These are phyloP conservation scores for Craterostigma plantagineum DNA, from an alignment of 257 asterid species.

Conservation along the genomic window DNA sequence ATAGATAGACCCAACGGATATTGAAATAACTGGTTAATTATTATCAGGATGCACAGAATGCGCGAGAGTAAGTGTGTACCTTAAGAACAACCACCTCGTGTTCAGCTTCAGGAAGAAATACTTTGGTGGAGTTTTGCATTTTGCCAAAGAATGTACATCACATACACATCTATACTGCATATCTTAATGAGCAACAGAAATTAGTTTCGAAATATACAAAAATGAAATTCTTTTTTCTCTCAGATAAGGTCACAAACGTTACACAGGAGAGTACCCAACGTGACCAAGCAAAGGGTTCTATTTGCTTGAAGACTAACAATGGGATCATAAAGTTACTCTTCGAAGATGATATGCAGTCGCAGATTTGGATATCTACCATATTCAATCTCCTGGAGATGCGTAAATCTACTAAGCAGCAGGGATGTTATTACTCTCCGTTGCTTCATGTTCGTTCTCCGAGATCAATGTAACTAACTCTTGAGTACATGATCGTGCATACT, in stretches of 20 bases:
- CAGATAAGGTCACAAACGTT: conserved; percentile 42
- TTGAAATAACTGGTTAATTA: conserved; percentile 6
- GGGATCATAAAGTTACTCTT: conserved; percentile 37
- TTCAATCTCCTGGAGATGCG: conserved; percentile 24
- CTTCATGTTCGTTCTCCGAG: too few relatives aligned
- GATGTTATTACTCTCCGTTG: too few relatives aligned
- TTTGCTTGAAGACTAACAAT: conserved; percentile 27
- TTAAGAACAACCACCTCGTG: conserved; percentile 26
- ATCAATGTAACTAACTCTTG: too few relatives aligned
- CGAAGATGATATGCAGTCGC: conserved; percentile 33
- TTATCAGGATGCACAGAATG: conserved; percentile 31
- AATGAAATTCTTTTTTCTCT: neutral
- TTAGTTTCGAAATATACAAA: too few relatives aligned
- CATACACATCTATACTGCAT: neutral
- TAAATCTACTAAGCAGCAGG: too few relatives aligned
- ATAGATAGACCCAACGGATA: neutral
- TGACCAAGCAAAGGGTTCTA: conserved; percentile 16
- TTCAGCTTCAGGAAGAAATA: conserved; percentile 34
- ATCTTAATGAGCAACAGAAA: too few relatives aligned
- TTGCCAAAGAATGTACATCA: conserved; percentile 35
- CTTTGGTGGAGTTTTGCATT: conserved; percentile 30
- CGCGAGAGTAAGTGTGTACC: conserved; percentile 20
- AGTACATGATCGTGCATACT: too few relatives aligned
- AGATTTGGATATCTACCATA: conserved; percentile 36
- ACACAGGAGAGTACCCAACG: conserved; percentile 17